A percentile compares a stretch with the other conserved stretches of the same genome.
Evolutionary conservation across 1,139 yeast genomes (phyloP).

Genomic region (Pichia sp.): DNA sequence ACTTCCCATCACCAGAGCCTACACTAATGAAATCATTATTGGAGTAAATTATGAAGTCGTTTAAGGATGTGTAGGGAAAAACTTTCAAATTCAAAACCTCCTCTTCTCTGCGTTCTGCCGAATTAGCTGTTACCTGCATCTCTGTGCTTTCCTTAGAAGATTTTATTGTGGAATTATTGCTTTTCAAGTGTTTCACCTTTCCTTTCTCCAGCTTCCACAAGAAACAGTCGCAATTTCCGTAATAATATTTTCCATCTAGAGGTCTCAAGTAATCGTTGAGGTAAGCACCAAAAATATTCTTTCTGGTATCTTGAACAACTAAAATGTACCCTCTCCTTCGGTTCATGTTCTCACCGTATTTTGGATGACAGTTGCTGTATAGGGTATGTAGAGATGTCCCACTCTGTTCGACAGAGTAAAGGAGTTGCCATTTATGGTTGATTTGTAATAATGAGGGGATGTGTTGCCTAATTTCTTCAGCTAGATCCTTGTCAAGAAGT

Average conservation of each 20-base stretch:
- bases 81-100: slow-evolving; percentile 51
- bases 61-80: slow-evolving; percentile 82
- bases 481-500: slow-evolving; percentile 56
- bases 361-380: slow-evolving; percentile 37
- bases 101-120: slow-evolving; percentile 6
- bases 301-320: slow-evolving; percentile 58
- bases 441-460: slow-evolving; percentile 78
- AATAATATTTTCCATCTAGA: slow-evolving; percentile 66
- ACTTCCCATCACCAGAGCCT: slow-evolving; percentile 92
- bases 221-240: slow-evolving; percentile 94
- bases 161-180: slow-evolving; percentile 1
- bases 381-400: slow-evolving; percentile 85
- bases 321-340: slow-evolving; percentile 66
- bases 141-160: neutral
- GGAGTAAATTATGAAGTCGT: slow-evolving; percentile 82
- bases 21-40: slow-evolving; percentile 73
- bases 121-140: neutral
- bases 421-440: slow-evolving; percentile 68
- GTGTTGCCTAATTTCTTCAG: slow-evolving; percentile 67
- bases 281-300: slow-evolving; percentile 77
- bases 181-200: slow-evolving; percentile 23
- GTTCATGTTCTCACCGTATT: slow-evolving; percentile 27
- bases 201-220: slow-evolving; percentile 68
- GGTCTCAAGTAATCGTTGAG: slow-evolving; percentile 71
- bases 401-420: slow-evolving; percentile 83